Evolutionary conservation across 2,329 filamentous ascomycete species (phyloP).

Genomic region (Neopestalotiopsis rosae): DNA sequence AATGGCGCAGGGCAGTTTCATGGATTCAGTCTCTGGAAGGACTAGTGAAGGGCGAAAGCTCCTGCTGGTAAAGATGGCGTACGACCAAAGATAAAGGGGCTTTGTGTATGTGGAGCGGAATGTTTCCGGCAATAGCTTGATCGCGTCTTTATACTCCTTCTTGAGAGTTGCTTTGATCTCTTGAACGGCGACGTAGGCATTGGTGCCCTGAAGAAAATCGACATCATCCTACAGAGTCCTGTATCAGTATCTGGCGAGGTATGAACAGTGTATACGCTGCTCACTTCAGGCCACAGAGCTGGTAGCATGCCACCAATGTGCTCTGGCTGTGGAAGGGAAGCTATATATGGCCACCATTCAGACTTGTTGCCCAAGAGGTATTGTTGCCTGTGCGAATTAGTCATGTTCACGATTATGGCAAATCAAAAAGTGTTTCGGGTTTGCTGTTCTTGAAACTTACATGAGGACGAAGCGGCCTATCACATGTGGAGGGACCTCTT

Average conservation of each 20-base stretch:
- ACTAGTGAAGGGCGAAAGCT: conserved; percentile 69
- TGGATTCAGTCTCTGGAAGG: conserved; percentile 43
- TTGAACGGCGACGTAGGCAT: conserved; percentile 35
- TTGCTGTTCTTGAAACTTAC: conserved; percentile 9
- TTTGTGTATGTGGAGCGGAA: conserved; percentile 45
- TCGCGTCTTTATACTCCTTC: conserved; percentile 51
- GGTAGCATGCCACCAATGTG: conserved; percentile 60
- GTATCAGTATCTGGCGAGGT: background rate
- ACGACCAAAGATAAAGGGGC: conserved; percentile 68
- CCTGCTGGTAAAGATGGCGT: conserved; percentile 67
- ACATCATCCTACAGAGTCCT: conserved; percentile 51
- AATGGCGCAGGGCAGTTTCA: conserved; percentile 43
- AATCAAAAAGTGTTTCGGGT: background rate
- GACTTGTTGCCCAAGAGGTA: conserved; percentile 63
- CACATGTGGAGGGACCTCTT: conserved; percentile 59
- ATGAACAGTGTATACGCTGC: background rate
- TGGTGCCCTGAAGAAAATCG: conserved; percentile 50
- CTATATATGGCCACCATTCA: conserved; percentile 73
- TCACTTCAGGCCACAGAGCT: conserved; percentile 62
- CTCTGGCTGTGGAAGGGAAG: conserved; percentile 66
- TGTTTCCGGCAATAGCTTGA: conserved; percentile 41
- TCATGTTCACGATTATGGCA: background rate
- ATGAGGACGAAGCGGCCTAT: conserved; percentile 72
- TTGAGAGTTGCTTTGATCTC: conserved; percentile 52
- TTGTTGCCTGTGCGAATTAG: conserved; percentile 50